Base-by-base conservation (phyloP, 2,329 filamentous ascomycete genomes). In the Fusarium oxysporum region DNA sequence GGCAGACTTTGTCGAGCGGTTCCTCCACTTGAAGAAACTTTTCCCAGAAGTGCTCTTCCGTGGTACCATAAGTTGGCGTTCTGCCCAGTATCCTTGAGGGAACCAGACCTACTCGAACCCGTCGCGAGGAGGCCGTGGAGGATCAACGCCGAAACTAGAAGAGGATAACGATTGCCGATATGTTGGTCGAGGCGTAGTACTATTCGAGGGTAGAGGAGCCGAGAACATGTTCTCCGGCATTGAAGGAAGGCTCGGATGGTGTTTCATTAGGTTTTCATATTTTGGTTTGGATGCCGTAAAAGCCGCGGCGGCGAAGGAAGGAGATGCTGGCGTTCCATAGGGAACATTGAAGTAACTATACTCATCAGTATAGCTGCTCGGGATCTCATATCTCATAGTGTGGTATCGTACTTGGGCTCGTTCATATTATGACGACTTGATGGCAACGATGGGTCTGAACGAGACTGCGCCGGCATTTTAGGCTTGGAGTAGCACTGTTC, bases 71-170 rank as follows among this genome's bases (percentile, higher is more conserved):
- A 75, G 62, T 51, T 85, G 82, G n/a, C 89, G 83, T 78, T 90
- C 89, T n/a, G 89, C 89, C 88, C 88, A 90, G 77, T 89, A 91
- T 10, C 89, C 89, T 57, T 85, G 86, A 2, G 89, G 88, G 76
- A 88, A 90, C 89, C 88, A 90, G 30, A 90, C 89, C 89, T 88
- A 91, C 81, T 91, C 89, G 75, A 80, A 84, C 44, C 88, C 88
- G 48, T 86, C 83, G 54, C 80, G 86, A 59, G 89, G 81, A n/a
- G 86, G 84, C 5, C 89, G 85, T 30, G 88, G 89, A 6, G 88
- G 88, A 62, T 90, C 88, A 33, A 86, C 77, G 21, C 78, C 79
- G 23, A 78, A 81, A 57, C 67, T 60, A 21, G 74, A 68, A 17
- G 74, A 71, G 21, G 62, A 45, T 9, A 41, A 10, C 8, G 64